Conservation (phyloP, 768 basidiomycete species). For the Serendipita sp. region DNA sequence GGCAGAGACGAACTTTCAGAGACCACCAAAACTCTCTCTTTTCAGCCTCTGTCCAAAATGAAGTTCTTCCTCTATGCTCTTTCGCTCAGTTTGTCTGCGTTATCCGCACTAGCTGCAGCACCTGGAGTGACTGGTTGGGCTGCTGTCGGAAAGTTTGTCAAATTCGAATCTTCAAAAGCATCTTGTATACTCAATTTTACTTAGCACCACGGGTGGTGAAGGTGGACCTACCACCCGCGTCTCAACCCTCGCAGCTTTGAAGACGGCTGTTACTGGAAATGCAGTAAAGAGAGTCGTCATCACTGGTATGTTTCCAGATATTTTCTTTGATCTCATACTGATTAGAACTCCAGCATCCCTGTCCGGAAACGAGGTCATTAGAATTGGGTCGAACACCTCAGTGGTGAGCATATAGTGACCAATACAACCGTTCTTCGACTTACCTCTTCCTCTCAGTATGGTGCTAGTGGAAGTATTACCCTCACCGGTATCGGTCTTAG, state of each 20-base stretch:
- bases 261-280: constrained; percentile 26
- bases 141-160: no score
- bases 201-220: constrained; percentile 31
- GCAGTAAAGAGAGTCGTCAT: constrained; percentile 31
- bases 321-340: background rate
- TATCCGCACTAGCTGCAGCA: no score
- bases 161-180: no score
- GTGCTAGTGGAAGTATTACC: constrained; percentile 7
- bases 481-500: constrained; percentile 33
- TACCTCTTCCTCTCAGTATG: no score
- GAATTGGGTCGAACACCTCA: constrained; percentile 30
- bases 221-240: constrained; percentile 31
- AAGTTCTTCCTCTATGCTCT: no score
- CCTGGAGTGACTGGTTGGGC: no score
- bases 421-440: no score
- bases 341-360: constrained; percentile 23
- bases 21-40: no score
- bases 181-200: background rate
- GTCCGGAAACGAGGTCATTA: constrained; percentile 29
- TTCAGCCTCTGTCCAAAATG: no score
- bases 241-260: constrained; percentile 27
- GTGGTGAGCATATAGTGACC: constrained; percentile 21
- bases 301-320: constrained; percentile 20
- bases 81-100: no score
- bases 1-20: no score